Base-by-base conservation (phyloP, 768 basidiomycete genomes). In the Lyophyllum shimeji region DNA sequence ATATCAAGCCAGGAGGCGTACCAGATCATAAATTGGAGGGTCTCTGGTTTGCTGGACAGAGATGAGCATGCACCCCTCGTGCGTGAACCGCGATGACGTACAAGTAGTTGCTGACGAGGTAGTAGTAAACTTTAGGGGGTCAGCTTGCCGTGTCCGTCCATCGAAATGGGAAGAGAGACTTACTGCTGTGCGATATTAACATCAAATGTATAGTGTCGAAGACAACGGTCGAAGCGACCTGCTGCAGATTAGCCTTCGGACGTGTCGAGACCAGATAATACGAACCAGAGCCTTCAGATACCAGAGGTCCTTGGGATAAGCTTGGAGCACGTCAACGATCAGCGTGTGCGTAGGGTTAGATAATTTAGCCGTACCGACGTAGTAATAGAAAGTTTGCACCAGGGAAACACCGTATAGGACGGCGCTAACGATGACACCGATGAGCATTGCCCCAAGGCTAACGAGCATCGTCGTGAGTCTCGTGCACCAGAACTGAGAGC, bases 401-500 rank as follows among this genome's bases (percentile, higher is more conserved):
- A 52, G n/a, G 8, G 49, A 45, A 17, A 56, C 55, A 1, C 55
- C 55, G 45, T 46, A 56, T 23, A 56, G 50, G 27, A 56, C 44
- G n/a, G 55, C 55, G 25, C 55, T 56, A 18, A 56, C 45, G 21
- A 46, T 45, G 7, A 53, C 52, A 39, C 60, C 60, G 18, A 55
- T 60, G 20, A 53, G 44, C 21, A 39, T 60, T 13, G 59, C 52
- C 17, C 55, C 55, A 27, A 56, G 50, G 25, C 50, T 51, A 23
- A 25, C 7, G 8, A 34, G 18, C 29, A 21, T 33, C 29, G 9
- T 40, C 24, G 18, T 43, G 25, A 4, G 21, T 39, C 7, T 39
- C 17, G 25, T n/a, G n/a, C n/a, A n/a, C 7, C 39, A 25, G 7
- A 17, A 18, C 12, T 3, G 12, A 37, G 39, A 29, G 20, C 17